Percentiles rank a stretch among this genome's conserved stretches.
Conservation (phyloP, 129 eudicot genomes). For the Centrapalus pauciflorus region DNA sequence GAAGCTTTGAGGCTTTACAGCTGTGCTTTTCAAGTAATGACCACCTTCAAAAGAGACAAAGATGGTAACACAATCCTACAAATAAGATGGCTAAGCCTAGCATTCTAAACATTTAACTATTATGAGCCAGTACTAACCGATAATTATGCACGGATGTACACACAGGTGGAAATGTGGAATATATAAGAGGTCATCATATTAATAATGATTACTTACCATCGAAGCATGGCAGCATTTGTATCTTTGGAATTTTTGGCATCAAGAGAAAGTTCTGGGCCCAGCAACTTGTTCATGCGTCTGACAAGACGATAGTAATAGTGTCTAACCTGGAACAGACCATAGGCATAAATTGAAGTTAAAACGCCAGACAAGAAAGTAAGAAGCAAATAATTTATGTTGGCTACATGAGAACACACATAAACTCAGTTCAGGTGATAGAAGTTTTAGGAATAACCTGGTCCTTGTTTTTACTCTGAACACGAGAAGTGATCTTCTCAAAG, state of each 20-base stretch:
- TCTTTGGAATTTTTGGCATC: constrained; percentile 91
- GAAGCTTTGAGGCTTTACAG: constrained; percentile 96
- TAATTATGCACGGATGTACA: not conserved
- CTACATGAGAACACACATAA: not conserved
- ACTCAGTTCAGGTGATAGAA: not conserved
- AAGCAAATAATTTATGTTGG: not conserved
- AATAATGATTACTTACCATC: constrained; percentile 53
- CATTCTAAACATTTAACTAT: not conserved
- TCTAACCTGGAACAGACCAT: constrained; percentile 51
- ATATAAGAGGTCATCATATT: not conserved
- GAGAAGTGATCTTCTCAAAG: constrained; percentile 85
- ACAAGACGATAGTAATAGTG: constrained; percentile 96
- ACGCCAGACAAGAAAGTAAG: not conserved
- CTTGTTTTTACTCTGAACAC: constrained; percentile 92
- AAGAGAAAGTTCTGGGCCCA: constrained; percentile 79
- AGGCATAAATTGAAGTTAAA: not conserved
- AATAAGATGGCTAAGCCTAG: not conserved
- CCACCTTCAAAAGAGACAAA: constrained; percentile 58
- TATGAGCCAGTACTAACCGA: too few relatives aligned
- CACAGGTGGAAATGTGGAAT: not conserved
- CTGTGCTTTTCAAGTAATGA: constrained; percentile 82
- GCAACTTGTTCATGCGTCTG: constrained; percentile 91
- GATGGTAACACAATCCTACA: not conserved
- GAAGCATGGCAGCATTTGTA: constrained; percentile 96
- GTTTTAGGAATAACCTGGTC: constrained; percentile 53